These are phyloP conservation scores for Aspergillus oerlinghausenensis DNA, from an alignment of 2,329 filamentous ascomycete genomes.

Conservation along the genomic window DNA sequence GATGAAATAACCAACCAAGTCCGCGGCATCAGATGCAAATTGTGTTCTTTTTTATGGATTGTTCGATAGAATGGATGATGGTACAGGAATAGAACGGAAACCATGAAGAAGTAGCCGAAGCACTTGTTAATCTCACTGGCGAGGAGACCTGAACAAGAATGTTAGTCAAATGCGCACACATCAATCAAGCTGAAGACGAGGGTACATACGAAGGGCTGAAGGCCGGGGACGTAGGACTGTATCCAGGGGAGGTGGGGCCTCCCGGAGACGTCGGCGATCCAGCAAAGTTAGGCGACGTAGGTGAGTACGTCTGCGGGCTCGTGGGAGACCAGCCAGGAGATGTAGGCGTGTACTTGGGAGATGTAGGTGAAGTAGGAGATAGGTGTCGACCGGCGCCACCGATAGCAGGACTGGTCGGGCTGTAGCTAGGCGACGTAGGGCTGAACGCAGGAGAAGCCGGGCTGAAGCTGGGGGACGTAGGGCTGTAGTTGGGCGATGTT, in stretches of 20 bases:
- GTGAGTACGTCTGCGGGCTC: conserved; percentile 47
- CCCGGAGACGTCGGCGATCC: conserved; percentile 41
- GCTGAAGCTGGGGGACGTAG: conserved; percentile 55
- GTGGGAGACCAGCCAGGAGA: conserved; percentile 49
- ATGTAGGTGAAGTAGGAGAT: conserved; percentile 46
- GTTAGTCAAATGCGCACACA: conserved; percentile 11
- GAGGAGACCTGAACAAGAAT: conserved; percentile 31
- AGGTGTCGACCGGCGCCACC: conserved; percentile 38
- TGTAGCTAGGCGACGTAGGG: conserved; percentile 57
- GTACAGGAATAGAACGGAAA: conserved; percentile 34
- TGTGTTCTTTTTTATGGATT: conserved; percentile 32
- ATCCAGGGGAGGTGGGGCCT: conserved; percentile 38
- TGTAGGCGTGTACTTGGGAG: conserved; percentile 53
- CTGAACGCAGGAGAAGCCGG: conserved; percentile 49
- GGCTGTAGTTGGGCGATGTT: conserved; percentile 58
- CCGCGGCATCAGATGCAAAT: conserved; percentile 32
- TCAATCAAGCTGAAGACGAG: background rate
- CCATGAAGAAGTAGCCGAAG: conserved; percentile 17
- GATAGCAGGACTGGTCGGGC: conserved; percentile 50
- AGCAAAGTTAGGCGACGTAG: conserved; percentile 46
- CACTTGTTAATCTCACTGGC: conserved; percentile 32
- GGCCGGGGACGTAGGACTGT: conserved; percentile 42
- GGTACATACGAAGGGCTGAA: conserved; percentile 40
- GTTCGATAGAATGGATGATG: conserved; percentile 28
- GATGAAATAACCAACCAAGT: conserved; percentile 38